These are phyloP conservation scores for Ceriops decandra DNA, from an alignment of 345 rosid species.

Conservation along the genomic window DNA sequence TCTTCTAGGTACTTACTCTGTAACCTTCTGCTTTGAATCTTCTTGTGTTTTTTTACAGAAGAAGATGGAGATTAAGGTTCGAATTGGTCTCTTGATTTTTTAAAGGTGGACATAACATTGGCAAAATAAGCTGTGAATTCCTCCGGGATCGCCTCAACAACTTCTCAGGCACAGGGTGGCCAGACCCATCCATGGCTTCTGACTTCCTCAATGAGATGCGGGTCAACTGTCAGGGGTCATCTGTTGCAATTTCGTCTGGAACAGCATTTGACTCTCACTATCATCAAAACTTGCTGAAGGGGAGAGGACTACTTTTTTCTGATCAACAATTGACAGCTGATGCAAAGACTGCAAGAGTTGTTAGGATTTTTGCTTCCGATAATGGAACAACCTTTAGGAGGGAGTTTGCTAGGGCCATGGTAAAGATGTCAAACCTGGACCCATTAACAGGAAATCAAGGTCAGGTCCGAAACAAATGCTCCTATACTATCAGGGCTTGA, in stretches of 20 bases:
- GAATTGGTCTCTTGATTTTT: neutral
- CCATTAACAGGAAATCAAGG: constrained; percentile 38
- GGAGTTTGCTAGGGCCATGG: constrained; percentile 46
- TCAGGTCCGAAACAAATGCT: constrained; percentile 24
- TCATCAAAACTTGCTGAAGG: constrained; percentile 35
- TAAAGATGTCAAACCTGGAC: constrained; percentile 42
- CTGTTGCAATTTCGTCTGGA: constrained; percentile 32
- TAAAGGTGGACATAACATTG: constrained; percentile 45
- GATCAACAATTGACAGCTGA: constrained; percentile 55
- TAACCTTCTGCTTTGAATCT: neutral
- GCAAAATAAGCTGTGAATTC: constrained; percentile 44
- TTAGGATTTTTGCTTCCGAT: constrained; percentile 31
- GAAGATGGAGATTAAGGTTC: neutral
- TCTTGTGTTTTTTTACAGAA: neutral
- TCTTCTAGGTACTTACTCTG: constrained; percentile 36
- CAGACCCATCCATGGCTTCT: constrained; percentile 34
- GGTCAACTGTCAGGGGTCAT: constrained; percentile 23
- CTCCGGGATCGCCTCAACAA: constrained; percentile 33
- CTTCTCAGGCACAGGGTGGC: constrained; percentile 39
- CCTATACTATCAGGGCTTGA: neutral
- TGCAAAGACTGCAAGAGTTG: constrained; percentile 35
- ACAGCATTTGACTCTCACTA: constrained; percentile 38
- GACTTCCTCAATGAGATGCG: constrained; percentile 39
- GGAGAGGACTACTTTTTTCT: constrained; percentile 44
- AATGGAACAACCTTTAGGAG: constrained; percentile 35